Conservation (phyloP, 495 filamentous ascomycete species). For the Tirmania nivea region DNA sequence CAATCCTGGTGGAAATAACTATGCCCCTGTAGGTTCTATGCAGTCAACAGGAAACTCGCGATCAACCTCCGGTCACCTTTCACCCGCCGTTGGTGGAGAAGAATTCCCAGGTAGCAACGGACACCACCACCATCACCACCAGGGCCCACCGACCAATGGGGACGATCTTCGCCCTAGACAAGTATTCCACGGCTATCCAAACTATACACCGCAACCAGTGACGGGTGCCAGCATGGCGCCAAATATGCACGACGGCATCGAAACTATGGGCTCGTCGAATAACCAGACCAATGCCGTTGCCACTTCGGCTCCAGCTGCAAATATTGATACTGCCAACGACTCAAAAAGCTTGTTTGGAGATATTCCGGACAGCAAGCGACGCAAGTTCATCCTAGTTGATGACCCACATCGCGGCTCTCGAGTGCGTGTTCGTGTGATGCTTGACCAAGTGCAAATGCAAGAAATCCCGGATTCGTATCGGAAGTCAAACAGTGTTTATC, state of each 20-base stretch:
- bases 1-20: conserved; percentile 22
- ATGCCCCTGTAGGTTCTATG: conserved; percentile 14
- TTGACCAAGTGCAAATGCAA: conserved; percentile 72
- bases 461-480: conserved; percentile 92
- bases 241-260: conserved; percentile 45
- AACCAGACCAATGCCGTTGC: conserved; percentile 13
- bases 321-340: neutral
- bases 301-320: conserved; percentile 22
- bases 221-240: conserved; percentile 47
- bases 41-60: conserved; percentile 14
- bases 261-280: conserved; percentile 26
- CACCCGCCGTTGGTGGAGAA: conserved; percentile 16
- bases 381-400: conserved; percentile 91
- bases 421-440: conserved; percentile 65
- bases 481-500: conserved; percentile 67
- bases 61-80: conserved; percentile 19
- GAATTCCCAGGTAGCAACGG: conserved; percentile 17
- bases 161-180: conserved; percentile 52
- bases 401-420: conserved; percentile 57
- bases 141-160: conserved; percentile 21
- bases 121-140: conserved; percentile 24
- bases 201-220: conserved; percentile 32
- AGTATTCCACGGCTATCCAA: conserved; percentile 52
- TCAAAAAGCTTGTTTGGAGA: conserved; percentile 53
- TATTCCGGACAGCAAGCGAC: conserved; percentile 65